Conservation (phyloP, 164 flowering plant genomes). For the Macadamia integrifolia region DNA sequence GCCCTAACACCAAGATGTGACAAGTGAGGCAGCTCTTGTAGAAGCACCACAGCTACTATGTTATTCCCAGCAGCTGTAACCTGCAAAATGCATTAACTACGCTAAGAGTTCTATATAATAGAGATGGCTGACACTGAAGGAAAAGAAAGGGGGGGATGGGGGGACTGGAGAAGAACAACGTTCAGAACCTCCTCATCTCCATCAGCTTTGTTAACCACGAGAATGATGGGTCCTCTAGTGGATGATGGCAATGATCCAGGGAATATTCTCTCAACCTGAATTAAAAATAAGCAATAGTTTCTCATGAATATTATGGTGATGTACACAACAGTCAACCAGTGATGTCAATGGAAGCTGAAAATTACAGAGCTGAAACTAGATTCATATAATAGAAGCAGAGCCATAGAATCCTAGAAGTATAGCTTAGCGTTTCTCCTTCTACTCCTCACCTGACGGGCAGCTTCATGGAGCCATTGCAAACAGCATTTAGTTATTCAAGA, state of each 20-base stretch:
- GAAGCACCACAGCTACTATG: slow-evolving; percentile 78
- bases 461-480: no score
- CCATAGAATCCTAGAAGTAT: background rate
- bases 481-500: no score
- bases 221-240: slow-evolving; percentile 65
- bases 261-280: slow-evolving; percentile 75
- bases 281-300: slow-evolving; percentile 4
- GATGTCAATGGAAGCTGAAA: background rate
- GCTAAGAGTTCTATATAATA: background rate
- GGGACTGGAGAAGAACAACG: background rate
- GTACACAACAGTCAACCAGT: background rate
- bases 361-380: background rate
- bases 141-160: background rate
- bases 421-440: no score
- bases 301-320: background rate
- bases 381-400: background rate
- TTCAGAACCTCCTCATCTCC: slow-evolving; percentile 92
- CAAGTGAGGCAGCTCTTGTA: slow-evolving; percentile 94
- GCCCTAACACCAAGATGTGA: slow-evolving; percentile 99
- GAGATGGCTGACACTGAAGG: background rate
- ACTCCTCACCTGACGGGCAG: no score
- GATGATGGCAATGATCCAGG: slow-evolving; percentile 73
- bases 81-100: slow-evolving; percentile 31
- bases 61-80: slow-evolving; percentile 80
- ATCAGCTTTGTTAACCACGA: slow-evolving; percentile 86